phyloP scores from a whole-genome alignment of 345 rosid genomes.

The Heritiera fomes region DNA sequence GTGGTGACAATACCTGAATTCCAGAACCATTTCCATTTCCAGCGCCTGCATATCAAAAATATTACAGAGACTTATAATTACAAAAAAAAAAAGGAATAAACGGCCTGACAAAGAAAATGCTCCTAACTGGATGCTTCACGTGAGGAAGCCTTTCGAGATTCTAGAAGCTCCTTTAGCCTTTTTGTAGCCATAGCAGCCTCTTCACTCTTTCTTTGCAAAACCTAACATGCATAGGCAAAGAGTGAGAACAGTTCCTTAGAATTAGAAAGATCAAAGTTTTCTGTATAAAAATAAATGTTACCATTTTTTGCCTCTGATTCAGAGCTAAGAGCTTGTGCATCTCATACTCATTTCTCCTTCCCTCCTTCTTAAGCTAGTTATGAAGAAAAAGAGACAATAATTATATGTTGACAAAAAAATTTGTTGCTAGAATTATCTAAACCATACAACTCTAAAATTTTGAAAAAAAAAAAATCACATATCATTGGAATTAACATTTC shows the following conservation, averaged over 20 bases:
- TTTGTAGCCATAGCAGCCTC: constrained; percentile 97
- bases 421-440: neutral
- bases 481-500: neutral
- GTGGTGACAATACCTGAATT: constrained; percentile 62
- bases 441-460: neutral
- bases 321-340: constrained; percentile 95
- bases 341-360: constrained; percentile 93
- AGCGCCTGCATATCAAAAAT: constrained; percentile 37
- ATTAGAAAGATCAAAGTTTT: constrained; percentile 12
- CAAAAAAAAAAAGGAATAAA: constrained; percentile 21
- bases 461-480: neutral
- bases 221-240: constrained; percentile 42
- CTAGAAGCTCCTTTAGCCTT: constrained; percentile 89
- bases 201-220: constrained; percentile 94
- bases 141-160: constrained; percentile 77
- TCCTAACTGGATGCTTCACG: constrained; percentile 56
- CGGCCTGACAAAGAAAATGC: constrained; percentile 18
- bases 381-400: neutral
- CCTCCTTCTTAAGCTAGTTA: constrained; percentile 92
- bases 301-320: constrained; percentile 97
- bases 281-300: constrained; percentile 28
- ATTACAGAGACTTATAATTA: constrained; percentile 19
- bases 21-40: constrained; percentile 71
- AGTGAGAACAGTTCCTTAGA: constrained; percentile 17
- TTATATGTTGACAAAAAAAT: neutral